Percentiles rank a stretch among this genome's conserved stretches.
Conservation (phyloP, 208 protist species). For the Acanthamoeba sp. region DNA sequence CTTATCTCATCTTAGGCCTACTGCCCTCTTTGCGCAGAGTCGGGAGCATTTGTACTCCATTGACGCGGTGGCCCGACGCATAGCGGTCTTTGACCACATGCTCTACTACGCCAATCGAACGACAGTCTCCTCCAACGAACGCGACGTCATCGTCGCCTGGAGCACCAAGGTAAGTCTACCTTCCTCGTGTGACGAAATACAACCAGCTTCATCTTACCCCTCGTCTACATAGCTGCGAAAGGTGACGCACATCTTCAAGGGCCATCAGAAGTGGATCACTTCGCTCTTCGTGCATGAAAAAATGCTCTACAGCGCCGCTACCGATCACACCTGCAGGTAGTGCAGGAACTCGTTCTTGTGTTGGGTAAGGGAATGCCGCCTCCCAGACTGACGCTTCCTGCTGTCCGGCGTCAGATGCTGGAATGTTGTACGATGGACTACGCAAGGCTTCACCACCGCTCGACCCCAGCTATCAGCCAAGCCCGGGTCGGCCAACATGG, state of each 20-base stretch:
- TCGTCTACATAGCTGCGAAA: not conserved
- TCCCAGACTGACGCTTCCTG: no score
- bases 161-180: not conserved
- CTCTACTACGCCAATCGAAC: conserved; percentile 47
- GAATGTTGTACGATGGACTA: conserved; percentile 18
- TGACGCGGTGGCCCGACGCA: not conserved
- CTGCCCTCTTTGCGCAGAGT: not conserved
- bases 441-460: not conserved
- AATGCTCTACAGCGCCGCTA: conserved; percentile 9
- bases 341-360: not conserved
- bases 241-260: conserved; percentile 35
- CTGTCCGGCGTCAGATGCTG: no score
- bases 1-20: no score
- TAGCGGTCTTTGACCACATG: not conserved
- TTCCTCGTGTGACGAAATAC: not conserved
- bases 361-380: no score
- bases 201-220: not conserved
- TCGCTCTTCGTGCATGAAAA: conserved; percentile 33
- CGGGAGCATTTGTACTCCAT: conserved; percentile 23
- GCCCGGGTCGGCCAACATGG: not conserved
- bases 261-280: conserved; percentile 58
- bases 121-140: not conserved
- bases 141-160: conserved; percentile 29
- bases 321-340: conserved; percentile 39
- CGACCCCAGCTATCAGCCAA: not conserved